A percentile compares a stretch with the other conserved stretches of the same genome.
phyloP scores from a whole-genome alignment of 176 grass and related monocot genomes.

The Metroxylon sagu region DNA sequence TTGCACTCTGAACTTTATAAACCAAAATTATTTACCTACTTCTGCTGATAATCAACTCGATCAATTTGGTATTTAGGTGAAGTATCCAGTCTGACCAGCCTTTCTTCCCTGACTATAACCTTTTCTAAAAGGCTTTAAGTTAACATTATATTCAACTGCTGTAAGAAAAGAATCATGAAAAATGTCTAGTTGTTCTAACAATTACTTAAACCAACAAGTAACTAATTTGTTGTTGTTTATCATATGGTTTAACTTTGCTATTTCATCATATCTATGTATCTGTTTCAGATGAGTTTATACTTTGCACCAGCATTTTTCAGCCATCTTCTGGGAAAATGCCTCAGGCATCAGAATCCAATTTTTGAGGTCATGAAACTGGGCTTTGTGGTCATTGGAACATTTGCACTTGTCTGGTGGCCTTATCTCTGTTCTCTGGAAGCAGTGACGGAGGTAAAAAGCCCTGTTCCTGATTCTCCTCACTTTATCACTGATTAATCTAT shows the following conservation, averaged over 20 bases:
- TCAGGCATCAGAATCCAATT: constrained; percentile 55
- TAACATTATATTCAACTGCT: too few relatives aligned
- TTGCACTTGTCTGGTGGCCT: constrained; percentile 86
- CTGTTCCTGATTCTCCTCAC: background rate
- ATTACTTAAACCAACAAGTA: too few relatives aligned
- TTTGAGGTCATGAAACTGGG: constrained; percentile 63
- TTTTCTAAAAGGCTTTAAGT: too few relatives aligned
- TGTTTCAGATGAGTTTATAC: constrained; percentile 83
- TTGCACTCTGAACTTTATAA: too few relatives aligned
- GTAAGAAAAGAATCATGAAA: too few relatives aligned
- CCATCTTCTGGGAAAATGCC: constrained; percentile 81
- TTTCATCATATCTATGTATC: constrained; percentile 8
- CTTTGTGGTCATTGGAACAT: constrained; percentile 66
- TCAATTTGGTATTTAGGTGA: too few relatives aligned
- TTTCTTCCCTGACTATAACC: too few relatives aligned
- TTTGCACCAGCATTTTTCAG: constrained; percentile 89
- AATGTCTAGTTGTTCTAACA: too few relatives aligned
- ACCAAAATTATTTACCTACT: too few relatives aligned
- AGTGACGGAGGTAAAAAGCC: constrained; percentile 43
- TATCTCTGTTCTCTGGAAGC: constrained; percentile 71
- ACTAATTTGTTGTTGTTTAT: background rate
- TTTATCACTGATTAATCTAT: background rate
- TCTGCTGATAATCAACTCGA: too few relatives aligned
- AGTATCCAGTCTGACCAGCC: too few relatives aligned
- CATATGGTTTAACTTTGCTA: background rate